Evolutionary conservation across 2,329 filamentous ascomycete genomes (phyloP), one percentile per base, ranked within the genome.

Genomic region (Apiospora pterosperma): DNA sequence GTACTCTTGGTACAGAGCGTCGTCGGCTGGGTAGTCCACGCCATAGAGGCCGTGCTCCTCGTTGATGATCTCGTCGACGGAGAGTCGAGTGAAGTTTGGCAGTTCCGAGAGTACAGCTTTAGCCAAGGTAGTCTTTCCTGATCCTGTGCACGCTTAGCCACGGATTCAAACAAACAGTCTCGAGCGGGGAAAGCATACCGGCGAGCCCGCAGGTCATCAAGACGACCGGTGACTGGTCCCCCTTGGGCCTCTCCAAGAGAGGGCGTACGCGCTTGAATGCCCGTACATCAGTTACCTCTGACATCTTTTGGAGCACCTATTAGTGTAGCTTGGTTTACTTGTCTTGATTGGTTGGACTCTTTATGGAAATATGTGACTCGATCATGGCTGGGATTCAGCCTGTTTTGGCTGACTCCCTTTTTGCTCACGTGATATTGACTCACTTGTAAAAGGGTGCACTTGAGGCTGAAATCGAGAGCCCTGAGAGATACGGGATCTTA

Each of bases 201-300:
- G 73, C 71, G 41, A 75, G 69, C 4, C 74, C 72, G 44, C 74
- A 75, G 25, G 67, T 75, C 74, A 76, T 74, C 31, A 75, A 63
- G 8, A 75, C 73, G 1, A 76, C 66, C 10, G 70, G 70, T 42
- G 68, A 66, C 2, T 67, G 62, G 48, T 73, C 71, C 19, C 38
- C 62, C 0, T 41, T 14, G 21, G 34, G n/a, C 12, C 34, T 59
- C 21, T 14, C 23, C n/a, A 64, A n/a, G 11, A 58, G 36, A 34
- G 48, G 48, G 48, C 48, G 28, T 34, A 55, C 25, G 25, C 48
- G 48, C 48, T 55, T 19, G 28, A 34, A 7, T 2, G 34, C 28
- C 28, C 25, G 16, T 19, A 34, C 12, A 12, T n/a, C 28, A n/a
- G 48, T n/a, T 10, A 55, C 8, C 1, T 16, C 28, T 12, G 44